phyloP scores from a whole-genome alignment of 1,284 basidiomycete species.

The Moesziomyces sp. region DNA sequence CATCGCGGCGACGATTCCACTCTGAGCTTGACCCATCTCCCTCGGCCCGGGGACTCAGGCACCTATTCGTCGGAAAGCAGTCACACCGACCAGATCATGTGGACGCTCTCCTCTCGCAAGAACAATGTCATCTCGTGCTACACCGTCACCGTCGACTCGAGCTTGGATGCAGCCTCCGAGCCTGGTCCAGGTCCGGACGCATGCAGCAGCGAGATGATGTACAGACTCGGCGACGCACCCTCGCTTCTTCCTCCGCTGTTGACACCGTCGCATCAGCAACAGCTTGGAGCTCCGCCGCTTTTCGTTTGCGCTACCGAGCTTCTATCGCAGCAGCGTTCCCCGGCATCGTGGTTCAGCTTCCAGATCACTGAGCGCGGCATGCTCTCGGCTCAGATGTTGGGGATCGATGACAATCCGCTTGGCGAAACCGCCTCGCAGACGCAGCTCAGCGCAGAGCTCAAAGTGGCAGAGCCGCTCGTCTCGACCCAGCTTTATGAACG shows the following conservation, averaged over 20 bases:
- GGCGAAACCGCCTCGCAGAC: neutral
- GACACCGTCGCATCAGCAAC: neutral
- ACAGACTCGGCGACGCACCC: slow-evolving; percentile 14
- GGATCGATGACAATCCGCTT: neutral
- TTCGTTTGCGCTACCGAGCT: slow-evolving; percentile 6
- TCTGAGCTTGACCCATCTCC: slow-evolving; percentile 7
- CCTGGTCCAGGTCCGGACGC: neutral
- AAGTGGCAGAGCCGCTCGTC: slow-evolving; percentile 7
- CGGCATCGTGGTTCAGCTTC: slow-evolving; percentile 7
- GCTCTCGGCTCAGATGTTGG: slow-evolving; percentile 6
- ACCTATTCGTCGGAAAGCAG: no score
- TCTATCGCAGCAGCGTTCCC: neutral
- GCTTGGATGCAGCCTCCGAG: neutral
- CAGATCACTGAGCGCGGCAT: slow-evolving; percentile 10
- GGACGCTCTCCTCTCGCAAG: slow-evolving; percentile 16
- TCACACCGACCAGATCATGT: neutral
- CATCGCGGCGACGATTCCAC: slow-evolving; percentile 47
- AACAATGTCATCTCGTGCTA: slow-evolving; percentile 21
- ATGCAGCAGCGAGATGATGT: neutral
- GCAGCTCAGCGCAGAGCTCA: neutral
- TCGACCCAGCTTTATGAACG: slow-evolving; percentile 9
- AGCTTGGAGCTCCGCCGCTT: slow-evolving; percentile 4
- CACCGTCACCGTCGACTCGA: neutral
- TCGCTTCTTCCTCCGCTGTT: slow-evolving; percentile 3
- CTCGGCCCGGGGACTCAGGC: neutral